Conservation (phyloP, 768 basidiomycete species). For the Agaricus blazei region DNA sequence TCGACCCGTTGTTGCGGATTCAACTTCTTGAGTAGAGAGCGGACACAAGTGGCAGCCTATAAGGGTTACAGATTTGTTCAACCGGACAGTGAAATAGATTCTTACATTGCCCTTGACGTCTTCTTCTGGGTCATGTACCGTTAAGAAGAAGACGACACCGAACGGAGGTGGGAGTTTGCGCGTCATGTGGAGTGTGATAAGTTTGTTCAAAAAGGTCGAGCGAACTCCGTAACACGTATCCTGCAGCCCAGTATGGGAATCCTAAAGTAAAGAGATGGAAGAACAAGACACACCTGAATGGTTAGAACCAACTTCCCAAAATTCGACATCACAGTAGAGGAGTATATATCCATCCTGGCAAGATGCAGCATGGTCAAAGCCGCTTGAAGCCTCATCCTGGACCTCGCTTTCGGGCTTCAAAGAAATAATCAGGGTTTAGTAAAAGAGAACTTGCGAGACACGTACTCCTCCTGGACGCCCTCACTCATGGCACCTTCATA, state of each 20-base stretch:
- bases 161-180: constrained; percentile 67
- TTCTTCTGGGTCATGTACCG: constrained; percentile 85
- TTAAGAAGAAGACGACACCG: constrained; percentile 83
- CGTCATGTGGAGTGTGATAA: constrained; percentile 55
- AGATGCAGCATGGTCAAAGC: constrained; percentile 79
- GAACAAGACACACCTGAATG: constrained; percentile 59
- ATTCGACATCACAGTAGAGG: constrained; percentile 47
- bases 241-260: constrained; percentile 31
- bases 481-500: constrained; percentile 58
- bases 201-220: constrained; percentile 68
- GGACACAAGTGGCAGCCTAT: constrained; percentile 56
- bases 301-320: constrained; percentile 70
- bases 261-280: not conserved
- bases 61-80: constrained; percentile 4
- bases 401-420: constrained; percentile 53
- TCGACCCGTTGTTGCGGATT: constrained; percentile 53
- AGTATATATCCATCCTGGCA: constrained; percentile 52
- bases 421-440: not conserved
- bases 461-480: constrained; percentile 41
- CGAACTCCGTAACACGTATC: constrained; percentile 90
- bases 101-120: constrained; percentile 70
- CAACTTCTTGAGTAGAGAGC: constrained; percentile 40
- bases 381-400: constrained; percentile 81
- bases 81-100: not conserved
- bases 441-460: constrained; percentile 3